These are phyloP conservation scores for Scorias spongiosa DNA, from an alignment of 2,329 filamentous ascomycete genomes.

Conservation along the genomic window DNA sequence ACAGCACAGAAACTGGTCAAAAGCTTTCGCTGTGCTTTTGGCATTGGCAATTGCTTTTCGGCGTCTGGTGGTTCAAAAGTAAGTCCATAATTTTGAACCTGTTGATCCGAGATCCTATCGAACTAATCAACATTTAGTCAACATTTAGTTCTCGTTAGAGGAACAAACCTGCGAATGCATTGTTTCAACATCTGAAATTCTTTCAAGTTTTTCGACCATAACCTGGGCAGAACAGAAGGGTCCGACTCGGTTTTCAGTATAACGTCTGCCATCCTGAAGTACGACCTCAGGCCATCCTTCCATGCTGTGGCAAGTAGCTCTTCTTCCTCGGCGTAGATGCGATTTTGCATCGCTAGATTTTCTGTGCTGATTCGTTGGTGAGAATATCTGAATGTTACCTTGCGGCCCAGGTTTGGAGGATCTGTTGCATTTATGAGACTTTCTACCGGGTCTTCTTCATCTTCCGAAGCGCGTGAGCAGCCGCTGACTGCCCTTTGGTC, in stretches of 20 bases:
- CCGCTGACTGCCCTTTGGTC: no score
- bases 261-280: neutral
- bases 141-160: no score
- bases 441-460: neutral
- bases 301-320: neutral
- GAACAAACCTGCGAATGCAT: neutral
- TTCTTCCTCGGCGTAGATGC: neutral
- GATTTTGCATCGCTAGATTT: neutral
- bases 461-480: neutral
- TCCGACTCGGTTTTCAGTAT: neutral
- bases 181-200: neutral
- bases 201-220: no score
- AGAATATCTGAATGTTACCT: neutral
- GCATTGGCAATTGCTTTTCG: neutral
- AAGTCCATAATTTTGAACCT: no score
- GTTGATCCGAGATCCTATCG: no score
- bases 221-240: no score
- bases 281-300: neutral
- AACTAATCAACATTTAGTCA: no score
- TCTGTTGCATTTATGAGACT: neutral
- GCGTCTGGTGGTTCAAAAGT: no score
- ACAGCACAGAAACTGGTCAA: neutral
- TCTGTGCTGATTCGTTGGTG: neutral
- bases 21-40: neutral
- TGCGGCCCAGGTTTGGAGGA: neutral